Evolutionary conservation across 805 yeast species (phyloP).

Genomic region (Zygosaccharomyces gambellarensis): DNA sequence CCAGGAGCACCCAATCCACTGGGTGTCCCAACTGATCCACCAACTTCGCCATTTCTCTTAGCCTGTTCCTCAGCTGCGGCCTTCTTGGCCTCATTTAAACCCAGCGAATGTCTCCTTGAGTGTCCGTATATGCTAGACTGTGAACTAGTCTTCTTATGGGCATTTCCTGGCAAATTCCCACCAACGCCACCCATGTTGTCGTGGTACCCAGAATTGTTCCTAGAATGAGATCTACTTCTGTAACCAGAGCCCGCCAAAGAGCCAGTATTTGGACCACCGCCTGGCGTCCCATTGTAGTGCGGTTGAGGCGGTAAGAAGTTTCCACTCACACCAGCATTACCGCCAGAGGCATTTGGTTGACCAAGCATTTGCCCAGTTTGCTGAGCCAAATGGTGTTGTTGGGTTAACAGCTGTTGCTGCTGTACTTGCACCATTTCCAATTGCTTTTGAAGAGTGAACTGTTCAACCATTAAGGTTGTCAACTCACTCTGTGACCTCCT

Average conservation of each 20-base stretch:
- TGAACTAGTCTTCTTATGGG: constrained; percentile 49
- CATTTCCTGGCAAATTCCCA: constrained; percentile 13
- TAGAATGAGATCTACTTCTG: constrained; percentile 35
- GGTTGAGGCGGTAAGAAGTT: constrained; percentile 24
- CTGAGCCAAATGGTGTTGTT: constrained; percentile 46
- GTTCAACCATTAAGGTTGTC: constrained; percentile 89
- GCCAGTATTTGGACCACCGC: constrained; percentile 2
- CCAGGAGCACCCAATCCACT: not conserved
- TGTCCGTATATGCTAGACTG: constrained; percentile 59
- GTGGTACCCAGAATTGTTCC: constrained; percentile 34
- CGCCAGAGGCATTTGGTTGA: constrained; percentile 11
- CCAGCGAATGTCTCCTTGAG: constrained; percentile 85
- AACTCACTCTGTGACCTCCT: constrained; percentile 93
- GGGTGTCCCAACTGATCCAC: constrained; percentile 11
- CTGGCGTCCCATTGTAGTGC: constrained; percentile 20
- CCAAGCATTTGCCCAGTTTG: constrained; percentile 46
- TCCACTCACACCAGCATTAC: constrained; percentile 13
- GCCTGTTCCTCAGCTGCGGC: constrained; percentile 93
- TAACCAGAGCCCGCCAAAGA: constrained; percentile 16
- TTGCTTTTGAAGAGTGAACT: constrained; percentile 81
- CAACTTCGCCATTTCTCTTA: constrained; percentile 44
- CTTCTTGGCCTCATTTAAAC: constrained; percentile 84
- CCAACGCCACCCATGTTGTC: constrained; percentile 18
- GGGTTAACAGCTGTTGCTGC: constrained; percentile 65
- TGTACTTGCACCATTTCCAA: constrained; percentile 88